Base-by-base conservation (phyloP, 805 yeast species). In the Wickerhamomyces chambardii region DNA sequence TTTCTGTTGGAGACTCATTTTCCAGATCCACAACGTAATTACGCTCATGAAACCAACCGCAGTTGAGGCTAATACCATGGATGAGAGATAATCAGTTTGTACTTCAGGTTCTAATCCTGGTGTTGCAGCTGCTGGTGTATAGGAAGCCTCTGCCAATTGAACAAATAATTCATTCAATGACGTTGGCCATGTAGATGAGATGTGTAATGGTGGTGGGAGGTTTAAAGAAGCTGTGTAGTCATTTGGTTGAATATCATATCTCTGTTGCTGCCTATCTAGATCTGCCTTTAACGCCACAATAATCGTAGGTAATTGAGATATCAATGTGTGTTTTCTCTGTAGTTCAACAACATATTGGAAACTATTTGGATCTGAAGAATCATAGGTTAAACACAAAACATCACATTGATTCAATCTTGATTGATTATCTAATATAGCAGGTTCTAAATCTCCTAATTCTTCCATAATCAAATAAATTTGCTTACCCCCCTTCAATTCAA, bases 211-310 rank as follows among this genome's bases (percentile, higher is more conserved):
- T 4, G 92, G 84, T 10, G 79, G 77, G 14, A 92, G 53, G 38
- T 58, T 64, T 6, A 87, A 56, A 5, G 71, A 66, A 21, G 84
- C 64, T 0, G 95, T 79, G 50, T 78, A 87, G 19, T 75, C 79
- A 46, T 92, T 97, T 0, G 99, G 98, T 51, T 85, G 96, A 6
- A 70, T 62, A 36, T 75, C 84, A 28, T 81, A 76, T 27, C 98
- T 58, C 50, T 92, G 99, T 50, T 90, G 97, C 53, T 89, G 97
- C 45, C 94, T 78, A 55, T 92, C 99, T 27, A 86, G 64, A 57
- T 92, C 99, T 0, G 98, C 97, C 51, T 92, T 92, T 26, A 89
- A 62, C 0, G 96, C 98, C 1, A 89, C 97, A 50, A 80, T 84
- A 0, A 92, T 78, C 4, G 81, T 71, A 0, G 99, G 99, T 3